phyloP scores from a whole-genome alignment of 495 filamentous ascomycete species.

The Aspergillus sparsus region DNA sequence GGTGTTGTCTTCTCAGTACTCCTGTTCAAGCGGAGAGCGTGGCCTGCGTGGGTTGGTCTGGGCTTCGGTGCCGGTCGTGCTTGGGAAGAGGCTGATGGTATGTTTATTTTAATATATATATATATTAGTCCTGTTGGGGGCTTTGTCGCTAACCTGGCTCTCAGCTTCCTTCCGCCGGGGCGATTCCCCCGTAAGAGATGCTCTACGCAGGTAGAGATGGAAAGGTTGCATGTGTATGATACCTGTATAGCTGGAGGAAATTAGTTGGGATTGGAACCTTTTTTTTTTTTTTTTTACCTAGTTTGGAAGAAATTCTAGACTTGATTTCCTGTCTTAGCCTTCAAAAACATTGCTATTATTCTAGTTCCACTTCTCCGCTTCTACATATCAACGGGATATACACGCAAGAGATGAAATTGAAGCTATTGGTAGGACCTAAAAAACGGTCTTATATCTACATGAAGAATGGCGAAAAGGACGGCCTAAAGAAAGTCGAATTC shows the following conservation, averaged over 20 bases:
- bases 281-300: conserved; percentile 15
- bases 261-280: conserved; percentile 16
- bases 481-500: no score
- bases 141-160: conserved; percentile 17
- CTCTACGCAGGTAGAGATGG: conserved; percentile 42
- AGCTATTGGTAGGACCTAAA: no score
- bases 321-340: conserved; percentile 5
- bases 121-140: neutral
- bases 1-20: conserved; percentile 98
- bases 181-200: conserved; percentile 47
- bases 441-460: no score
- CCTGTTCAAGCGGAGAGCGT: conserved; percentile 94
- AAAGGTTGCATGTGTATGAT: conserved; percentile 43
- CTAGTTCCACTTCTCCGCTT: neutral
- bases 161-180: conserved; percentile 53
- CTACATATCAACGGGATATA: neutral
- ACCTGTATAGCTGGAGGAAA: conserved; percentile 42
- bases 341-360: neutral
- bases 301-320: conserved; percentile 30
- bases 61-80: conserved; percentile 95
- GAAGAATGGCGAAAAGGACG: no score
- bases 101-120: conserved; percentile 25
- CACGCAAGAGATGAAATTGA: neutral
- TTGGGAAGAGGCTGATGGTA: conserved; percentile 78
- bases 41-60: conserved; percentile 88